phyloP scores from a whole-genome alignment of 1,139 yeast genomes.

The Petasospora rhodanensis region DNA sequence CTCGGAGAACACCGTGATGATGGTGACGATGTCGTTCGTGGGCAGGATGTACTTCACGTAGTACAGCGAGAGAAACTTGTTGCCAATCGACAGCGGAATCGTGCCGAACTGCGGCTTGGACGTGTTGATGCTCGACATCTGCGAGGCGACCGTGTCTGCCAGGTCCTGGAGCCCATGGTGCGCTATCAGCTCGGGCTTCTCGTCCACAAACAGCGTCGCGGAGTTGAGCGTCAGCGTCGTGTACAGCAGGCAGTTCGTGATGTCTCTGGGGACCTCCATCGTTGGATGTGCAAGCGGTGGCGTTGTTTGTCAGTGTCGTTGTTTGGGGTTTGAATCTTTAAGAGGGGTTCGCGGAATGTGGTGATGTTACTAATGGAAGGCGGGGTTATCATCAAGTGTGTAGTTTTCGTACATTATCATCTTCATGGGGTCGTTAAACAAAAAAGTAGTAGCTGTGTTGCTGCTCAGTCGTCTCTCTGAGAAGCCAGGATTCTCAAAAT shows the following conservation, averaged over 20 bases:
- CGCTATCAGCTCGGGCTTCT: conserved; percentile 16
- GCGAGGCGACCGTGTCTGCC: conserved; percentile 19
- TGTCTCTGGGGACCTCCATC: conserved; percentile 3
- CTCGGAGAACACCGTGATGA: conserved; percentile 22
- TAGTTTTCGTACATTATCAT: no score
- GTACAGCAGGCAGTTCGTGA: conserved; percentile 15
- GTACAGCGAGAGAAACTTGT: conserved; percentile 15
- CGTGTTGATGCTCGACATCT: conserved; percentile 20
- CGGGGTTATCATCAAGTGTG: no score
- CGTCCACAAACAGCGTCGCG: conserved; percentile 24
- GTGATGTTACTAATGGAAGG: no score
- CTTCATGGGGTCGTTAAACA: background rate
- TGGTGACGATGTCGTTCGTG: conserved; percentile 25
- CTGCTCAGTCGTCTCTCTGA: conserved; percentile 37
- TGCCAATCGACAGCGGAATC: conserved; percentile 12
- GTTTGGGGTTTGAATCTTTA: no score
- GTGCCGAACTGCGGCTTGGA: conserved; percentile 22
- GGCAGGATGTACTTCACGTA: conserved; percentile 18
- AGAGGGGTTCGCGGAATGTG: no score
- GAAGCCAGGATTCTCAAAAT: conserved; percentile 64
- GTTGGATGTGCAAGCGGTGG: no score
- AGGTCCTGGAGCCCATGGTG: conserved; percentile 16
- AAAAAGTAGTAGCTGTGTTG: background rate
- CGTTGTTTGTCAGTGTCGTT: no score
- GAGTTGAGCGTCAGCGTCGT: conserved; percentile 27